Evolutionary conservation across 2,329 filamentous ascomycete genomes (phyloP).

Genomic region (Calonectria hawksworthii): DNA sequence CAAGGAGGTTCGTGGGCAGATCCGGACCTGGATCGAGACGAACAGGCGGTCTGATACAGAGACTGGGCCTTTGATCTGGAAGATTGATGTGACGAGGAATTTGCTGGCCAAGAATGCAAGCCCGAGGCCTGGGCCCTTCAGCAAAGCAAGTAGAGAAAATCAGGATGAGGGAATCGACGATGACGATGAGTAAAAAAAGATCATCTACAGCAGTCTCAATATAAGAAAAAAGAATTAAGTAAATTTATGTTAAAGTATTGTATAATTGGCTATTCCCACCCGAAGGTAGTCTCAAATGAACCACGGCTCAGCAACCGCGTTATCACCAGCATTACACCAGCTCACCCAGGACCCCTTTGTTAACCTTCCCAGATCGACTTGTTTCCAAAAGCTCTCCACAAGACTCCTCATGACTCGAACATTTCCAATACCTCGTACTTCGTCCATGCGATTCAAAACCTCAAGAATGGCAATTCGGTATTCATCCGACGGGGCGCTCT

Average conservation of each 20-base stretch:
- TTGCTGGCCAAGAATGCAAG: conserved; percentile 51
- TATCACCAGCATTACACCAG: conserved; percentile 30
- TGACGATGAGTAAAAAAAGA: neutral
- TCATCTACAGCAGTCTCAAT: neutral
- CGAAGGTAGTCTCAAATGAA: conserved; percentile 30
- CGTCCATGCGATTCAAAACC: conserved; percentile 58
- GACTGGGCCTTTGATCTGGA: conserved; percentile 50
- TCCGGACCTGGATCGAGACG: conserved; percentile 52
- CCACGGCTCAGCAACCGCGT: conserved; percentile 35
- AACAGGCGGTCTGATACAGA: conserved; percentile 47
- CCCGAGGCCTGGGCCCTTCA: conserved; percentile 36
- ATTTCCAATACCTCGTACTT: conserved; percentile 60
- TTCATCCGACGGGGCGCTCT: conserved; percentile 54
- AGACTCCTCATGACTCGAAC: conserved; percentile 58
- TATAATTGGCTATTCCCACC: neutral
- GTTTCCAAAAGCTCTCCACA: conserved; percentile 62
- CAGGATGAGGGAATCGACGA: neutral
- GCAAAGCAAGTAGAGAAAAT: neutral
- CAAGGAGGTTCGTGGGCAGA: conserved; percentile 55
- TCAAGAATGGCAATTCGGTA: conserved; percentile 57
- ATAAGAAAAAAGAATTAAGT: neutral
- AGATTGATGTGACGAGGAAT: conserved; percentile 53
- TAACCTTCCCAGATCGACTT: conserved; percentile 54
- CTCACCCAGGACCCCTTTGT: neutral
- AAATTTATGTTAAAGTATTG: neutral